Base-by-base conservation (phyloP, 1,139 yeast genomes). In the Geotrichum carabidarum region DNA sequence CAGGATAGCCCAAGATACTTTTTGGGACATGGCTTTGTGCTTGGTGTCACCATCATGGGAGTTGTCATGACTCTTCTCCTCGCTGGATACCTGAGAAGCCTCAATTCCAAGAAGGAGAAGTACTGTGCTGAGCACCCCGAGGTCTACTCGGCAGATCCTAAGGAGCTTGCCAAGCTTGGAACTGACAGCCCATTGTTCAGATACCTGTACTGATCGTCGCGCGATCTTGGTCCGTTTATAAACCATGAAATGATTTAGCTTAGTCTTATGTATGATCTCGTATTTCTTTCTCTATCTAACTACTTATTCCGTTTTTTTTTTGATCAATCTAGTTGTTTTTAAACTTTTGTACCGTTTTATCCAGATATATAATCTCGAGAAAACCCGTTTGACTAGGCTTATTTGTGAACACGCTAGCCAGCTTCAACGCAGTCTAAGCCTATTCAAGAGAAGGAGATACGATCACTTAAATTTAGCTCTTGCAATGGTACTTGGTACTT, bases 1-100 rank as follows among this genome's bases (percentile, higher is more conserved):
- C 38, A 53, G 27, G 56, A 55, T 45, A 27, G 34, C 17, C 58
- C 58, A 8, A 34, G 51, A 6, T 55, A 43, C 44, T 22, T n/a
- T 15, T 38, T 55, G n/a, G 58, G 58, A 14, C 56, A 55, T 15
- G 45, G 49, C 7, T 38, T 51, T 14, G 40, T 43, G 8, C 44
- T 51, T 12, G 49, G 50, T 15, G 40, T 38, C 40, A 47, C 48
- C 18, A 34, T 27, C 8, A 15, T 51, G 32, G 17, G 44, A 9
- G 22, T 45, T 11, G 8, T 35, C 18, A 6, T 51, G 51, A 36
- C 55, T 6, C 27, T 46, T 11, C 43, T 14, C 15, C 31, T 51
- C 7, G 51, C 46, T 41, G 11, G 15, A 8, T 51, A 51, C 44
- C 32, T 47, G 42, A 41, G 41, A 44, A 17, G 5, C n/a, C 15